Base-by-base conservation (phyloP, 805 yeast genomes). In the Vanderwaltozyma yarrowii region DNA sequence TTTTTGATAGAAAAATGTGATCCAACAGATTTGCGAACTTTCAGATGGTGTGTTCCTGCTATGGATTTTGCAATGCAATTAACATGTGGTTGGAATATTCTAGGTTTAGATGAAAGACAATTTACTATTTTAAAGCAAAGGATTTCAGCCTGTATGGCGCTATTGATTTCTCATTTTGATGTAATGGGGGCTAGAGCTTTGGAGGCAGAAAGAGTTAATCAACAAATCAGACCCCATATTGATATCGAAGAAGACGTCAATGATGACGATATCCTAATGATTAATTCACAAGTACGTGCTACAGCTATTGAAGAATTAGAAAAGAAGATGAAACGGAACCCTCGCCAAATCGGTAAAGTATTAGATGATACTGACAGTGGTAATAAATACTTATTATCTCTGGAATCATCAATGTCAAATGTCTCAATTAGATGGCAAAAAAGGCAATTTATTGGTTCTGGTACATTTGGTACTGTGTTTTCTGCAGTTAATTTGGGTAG, bases 381-480 rank as follows among this genome's bases (percentile, higher is more conserved):
- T 51, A 84, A 87, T 52, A 94, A 87, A 58, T 85, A 80, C 51
- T 72, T 92, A 33, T 74, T 92, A 2, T 78, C 85, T 39, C 68
- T 94, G 40, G 95, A 96, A 0, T 83, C 95, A 0, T 80, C 94
- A 0, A 78, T 87, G 51, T 81, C 95, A 2, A 81, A 87, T 49
- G 82, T 88, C 21, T 80, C 96, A 0, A 86, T 92, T 45, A 77
- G 95, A 60, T 92, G 98, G 98, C 96, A 92, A 59, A 94, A 89
- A 64, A 94, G 96, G 33, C 76, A 79, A 44, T 85, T 78, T 52
- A 75, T 92, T 51, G 98, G 98, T 2, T 89, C 95, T 32, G 98
- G 98, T 31, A 76, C 96, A 0, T 92, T 89, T 68, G 98, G 98
- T 6, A 77, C 82, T 42, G 98, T 92, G 3, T 92, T 74, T 60